Percentiles rank a stretch among this genome's conserved stretches.
Conservation (phyloP, 208 protist genomes). For the Crithidia bombi region DNA sequence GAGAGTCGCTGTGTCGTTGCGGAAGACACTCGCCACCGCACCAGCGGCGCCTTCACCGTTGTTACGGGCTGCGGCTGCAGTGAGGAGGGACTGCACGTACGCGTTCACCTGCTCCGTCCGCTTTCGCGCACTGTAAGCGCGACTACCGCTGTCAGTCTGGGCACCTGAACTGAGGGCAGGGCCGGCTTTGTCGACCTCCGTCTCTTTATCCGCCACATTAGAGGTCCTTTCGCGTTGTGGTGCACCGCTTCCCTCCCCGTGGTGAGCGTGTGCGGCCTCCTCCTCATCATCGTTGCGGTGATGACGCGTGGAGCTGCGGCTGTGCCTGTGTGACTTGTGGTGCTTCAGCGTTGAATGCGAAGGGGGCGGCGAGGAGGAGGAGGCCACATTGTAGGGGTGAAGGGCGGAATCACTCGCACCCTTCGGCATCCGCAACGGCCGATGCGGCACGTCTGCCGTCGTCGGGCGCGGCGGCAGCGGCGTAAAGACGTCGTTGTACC, state of each 20-base stretch:
- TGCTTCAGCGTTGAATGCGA: background rate
- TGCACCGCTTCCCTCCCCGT: background rate
- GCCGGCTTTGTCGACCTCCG: too few species aligned
- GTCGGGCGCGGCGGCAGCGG: constrained; percentile 2
- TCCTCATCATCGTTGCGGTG: background rate
- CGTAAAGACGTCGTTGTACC: constrained; percentile 12
- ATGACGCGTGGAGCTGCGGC: constrained; percentile 4
- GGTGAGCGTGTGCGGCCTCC: background rate
- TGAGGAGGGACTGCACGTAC: constrained; percentile 18
- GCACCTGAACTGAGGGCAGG: too few species aligned
- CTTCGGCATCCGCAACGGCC: background rate
- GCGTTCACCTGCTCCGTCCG: constrained; percentile 26
- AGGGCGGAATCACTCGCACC: too few species aligned
- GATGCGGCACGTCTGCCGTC: constrained; percentile 2
- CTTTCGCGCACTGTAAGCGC: background rate
- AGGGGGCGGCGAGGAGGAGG: background rate
- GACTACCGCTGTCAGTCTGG: background rate
- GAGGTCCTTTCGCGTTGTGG: too few species aligned
- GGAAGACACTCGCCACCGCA: background rate
- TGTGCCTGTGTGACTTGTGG: constrained; percentile 6
- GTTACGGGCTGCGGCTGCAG: background rate
- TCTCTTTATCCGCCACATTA: too few species aligned
- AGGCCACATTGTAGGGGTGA: constrained; percentile 21
- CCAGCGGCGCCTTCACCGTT: background rate
- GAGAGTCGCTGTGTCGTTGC: too few species aligned